Percentiles rank a stretch among this genome's conserved stretches.
phyloP scores from a whole-genome alignment of 2,329 filamentous ascomycete genomes.

The Tympanopsis confertula region DNA sequence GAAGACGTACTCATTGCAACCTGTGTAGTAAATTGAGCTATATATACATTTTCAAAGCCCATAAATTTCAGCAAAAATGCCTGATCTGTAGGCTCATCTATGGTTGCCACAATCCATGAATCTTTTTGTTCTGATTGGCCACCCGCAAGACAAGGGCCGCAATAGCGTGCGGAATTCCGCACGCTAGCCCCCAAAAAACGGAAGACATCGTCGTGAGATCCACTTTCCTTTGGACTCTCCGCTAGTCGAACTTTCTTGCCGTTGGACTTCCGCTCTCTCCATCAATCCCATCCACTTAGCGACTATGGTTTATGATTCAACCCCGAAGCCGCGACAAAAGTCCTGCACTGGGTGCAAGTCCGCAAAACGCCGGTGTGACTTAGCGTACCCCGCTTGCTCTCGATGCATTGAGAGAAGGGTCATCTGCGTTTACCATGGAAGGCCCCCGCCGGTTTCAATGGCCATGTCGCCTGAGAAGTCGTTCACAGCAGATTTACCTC shows the following conservation, averaged over 20 bases:
- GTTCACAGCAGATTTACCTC: constrained; percentile 2
- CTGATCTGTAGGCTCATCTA: no score
- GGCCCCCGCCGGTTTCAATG: constrained; percentile 4
- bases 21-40: no score
- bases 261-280: constrained; percentile 2
- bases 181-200: no score
- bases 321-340: constrained; percentile 37
- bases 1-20: background rate
- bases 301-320: constrained; percentile 20
- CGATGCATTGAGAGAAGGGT: constrained; percentile 36
- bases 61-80: no score
- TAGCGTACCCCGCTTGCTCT: constrained; percentile 34
- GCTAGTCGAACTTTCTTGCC: no score
- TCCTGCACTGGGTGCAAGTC: constrained; percentile 43
- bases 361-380: constrained; percentile 44
- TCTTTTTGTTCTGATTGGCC: no score
- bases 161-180: no score
- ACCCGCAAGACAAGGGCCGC: no score
- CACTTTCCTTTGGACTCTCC: no score
- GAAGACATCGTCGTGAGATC: constrained; percentile 4
- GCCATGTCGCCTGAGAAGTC: constrained; percentile 5
- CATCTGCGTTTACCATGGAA: constrained; percentile 30
- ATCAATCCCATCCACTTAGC: constrained; percentile 6
- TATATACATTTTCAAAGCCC: no score
- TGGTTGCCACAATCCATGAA: no score